Percentiles rank a stretch among this genome's conserved stretches.
phyloP scores from a whole-genome alignment of 768 basidiomycete species.

The Tulasnella calospora region DNA sequence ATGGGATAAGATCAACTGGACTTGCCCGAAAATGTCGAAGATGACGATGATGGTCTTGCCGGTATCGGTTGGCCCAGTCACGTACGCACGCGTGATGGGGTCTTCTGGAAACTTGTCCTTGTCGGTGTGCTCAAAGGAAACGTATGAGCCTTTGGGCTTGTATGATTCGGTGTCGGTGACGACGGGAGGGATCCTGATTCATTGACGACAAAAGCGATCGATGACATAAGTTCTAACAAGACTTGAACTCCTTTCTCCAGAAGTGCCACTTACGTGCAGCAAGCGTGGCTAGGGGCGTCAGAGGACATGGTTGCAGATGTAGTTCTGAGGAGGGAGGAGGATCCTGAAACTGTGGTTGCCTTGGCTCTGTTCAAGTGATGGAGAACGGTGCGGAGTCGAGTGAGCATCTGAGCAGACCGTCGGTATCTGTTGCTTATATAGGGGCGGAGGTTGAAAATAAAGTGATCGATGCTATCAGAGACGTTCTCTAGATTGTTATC shows the following conservation, averaged over 20 bases:
- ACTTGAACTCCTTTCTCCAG: background rate
- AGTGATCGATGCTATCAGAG: conserved; percentile 1
- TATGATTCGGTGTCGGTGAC: conserved; percentile 42
- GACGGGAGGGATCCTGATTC: conserved; percentile 46
- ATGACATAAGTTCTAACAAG: background rate
- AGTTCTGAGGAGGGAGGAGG: background rate
- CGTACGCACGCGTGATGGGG: conserved; percentile 28
- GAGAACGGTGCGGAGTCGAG: background rate
- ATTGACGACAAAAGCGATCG: background rate
- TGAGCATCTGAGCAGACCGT: background rate
- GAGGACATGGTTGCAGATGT: background rate
- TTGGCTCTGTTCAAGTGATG: conserved; percentile 5
- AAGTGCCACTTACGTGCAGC: background rate
- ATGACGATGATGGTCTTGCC: conserved; percentile 53
- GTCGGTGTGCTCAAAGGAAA: conserved; percentile 47
- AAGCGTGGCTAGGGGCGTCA: background rate
- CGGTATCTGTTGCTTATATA: background rate
- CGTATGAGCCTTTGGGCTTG: conserved; percentile 48
- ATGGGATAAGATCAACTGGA: background rate
- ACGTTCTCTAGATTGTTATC: background rate
- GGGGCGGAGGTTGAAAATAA: background rate
- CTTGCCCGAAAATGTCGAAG: conserved; percentile 61
- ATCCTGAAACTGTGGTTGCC: background rate
- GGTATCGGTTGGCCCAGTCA: conserved; percentile 43
- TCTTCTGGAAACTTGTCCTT: conserved; percentile 30